Conservation (phyloP, 2,329 filamentous ascomycete genomes). For the Alternaria panax region DNA sequence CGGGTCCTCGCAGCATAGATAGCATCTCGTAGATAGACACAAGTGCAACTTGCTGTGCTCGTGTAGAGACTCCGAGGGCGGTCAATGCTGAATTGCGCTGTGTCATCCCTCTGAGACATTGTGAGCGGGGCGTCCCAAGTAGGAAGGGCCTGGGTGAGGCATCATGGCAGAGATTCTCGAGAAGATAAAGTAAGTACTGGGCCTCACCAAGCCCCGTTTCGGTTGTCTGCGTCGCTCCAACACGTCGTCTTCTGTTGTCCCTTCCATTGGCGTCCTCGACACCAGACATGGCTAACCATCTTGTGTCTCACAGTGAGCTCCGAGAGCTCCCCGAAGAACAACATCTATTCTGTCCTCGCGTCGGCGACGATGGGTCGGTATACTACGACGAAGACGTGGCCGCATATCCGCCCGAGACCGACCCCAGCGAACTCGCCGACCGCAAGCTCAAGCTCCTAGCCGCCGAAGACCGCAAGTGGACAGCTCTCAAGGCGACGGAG, state of each 20-base stretch:
- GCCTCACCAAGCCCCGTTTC: neutral
- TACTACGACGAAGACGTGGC: constrained; percentile 58
- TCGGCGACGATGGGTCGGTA: constrained; percentile 41
- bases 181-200: constrained; percentile 42
- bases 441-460: constrained; percentile 46
- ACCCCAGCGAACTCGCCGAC: constrained; percentile 34
- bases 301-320: constrained; percentile 43
- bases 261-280: neutral
- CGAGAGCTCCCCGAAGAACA: constrained; percentile 47
- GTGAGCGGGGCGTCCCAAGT: constrained; percentile 8
- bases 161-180: constrained; percentile 46
- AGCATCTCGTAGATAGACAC: constrained; percentile 19
- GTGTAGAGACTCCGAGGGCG: constrained; percentile 6
- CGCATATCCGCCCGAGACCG: constrained; percentile 39
- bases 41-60: constrained; percentile 1
- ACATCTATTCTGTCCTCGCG: constrained; percentile 60
- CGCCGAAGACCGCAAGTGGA: constrained; percentile 51
- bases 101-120: constrained; percentile 12
- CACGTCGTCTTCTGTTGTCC: neutral
- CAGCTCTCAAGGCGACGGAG: constrained; percentile 53
- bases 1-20: constrained; percentile 14
- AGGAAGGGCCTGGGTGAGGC: constrained; percentile 15
- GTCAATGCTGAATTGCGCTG: constrained; percentile 22
- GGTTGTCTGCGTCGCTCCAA: neutral
- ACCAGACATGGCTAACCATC: constrained; percentile 30